These are phyloP conservation scores for Chalciporus piperatus DNA, from an alignment of 768 basidiomycete genomes.

Conservation along the genomic window DNA sequence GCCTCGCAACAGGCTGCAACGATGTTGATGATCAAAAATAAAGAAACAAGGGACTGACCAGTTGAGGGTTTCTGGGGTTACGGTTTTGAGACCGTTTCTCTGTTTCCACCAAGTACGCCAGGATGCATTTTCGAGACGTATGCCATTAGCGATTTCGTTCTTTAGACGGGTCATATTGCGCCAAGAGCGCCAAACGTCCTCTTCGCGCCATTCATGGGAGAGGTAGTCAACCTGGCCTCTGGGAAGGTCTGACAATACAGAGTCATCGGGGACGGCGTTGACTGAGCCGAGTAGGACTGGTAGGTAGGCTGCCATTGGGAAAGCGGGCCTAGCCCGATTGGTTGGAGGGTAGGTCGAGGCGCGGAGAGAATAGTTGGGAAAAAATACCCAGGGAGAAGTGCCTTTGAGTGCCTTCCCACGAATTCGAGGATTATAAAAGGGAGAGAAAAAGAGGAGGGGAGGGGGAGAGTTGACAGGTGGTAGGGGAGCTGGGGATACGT, in stretches of 20 bases:
- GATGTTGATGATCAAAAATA: slow-evolving; percentile 1
- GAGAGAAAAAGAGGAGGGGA: background rate
- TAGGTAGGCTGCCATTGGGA: slow-evolving; percentile 60
- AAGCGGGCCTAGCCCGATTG: background rate
- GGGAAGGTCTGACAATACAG: slow-evolving; percentile 77
- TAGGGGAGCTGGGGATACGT: slow-evolving; percentile 7
- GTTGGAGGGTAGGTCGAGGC: background rate
- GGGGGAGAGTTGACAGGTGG: background rate
- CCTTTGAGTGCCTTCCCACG: too few species aligned
- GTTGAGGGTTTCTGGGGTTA: slow-evolving; percentile 96
- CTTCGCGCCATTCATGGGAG: slow-evolving; percentile 95
- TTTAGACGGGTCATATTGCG: slow-evolving; percentile 97
- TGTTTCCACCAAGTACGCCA: slow-evolving; percentile 99
- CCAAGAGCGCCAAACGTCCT: slow-evolving; percentile 99
- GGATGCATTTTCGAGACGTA: slow-evolving; percentile 93
- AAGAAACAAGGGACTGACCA: slow-evolving; percentile 62
- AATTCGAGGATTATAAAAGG: background rate
- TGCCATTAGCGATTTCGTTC: slow-evolving; percentile 95
- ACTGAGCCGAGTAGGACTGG: slow-evolving; percentile 69
- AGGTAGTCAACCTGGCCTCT: slow-evolving; percentile 98
- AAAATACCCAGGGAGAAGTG: too few species aligned
- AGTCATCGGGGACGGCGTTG: slow-evolving; percentile 68
- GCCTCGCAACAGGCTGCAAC: background rate
- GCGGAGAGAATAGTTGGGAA: background rate
- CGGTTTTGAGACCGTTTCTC: slow-evolving; percentile 90